phyloP scores from a whole-genome alignment of 495 filamentous ascomycete genomes.

The Penicillium manginii region DNA sequence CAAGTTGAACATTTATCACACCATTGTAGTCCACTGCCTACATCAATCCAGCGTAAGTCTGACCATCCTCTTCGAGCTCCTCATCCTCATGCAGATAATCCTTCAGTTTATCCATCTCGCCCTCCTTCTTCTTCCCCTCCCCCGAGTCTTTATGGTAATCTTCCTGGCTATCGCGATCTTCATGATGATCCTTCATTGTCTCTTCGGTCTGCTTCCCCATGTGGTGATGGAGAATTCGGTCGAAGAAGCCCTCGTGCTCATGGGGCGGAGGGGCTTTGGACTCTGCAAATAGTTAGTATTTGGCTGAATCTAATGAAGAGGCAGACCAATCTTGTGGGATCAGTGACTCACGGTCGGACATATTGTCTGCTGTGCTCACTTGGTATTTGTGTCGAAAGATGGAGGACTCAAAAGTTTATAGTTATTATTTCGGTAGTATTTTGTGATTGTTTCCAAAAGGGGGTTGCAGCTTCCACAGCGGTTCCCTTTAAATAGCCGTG shows the following conservation, averaged over 20 bases:
- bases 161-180: constrained; percentile 2
- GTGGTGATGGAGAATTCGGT: constrained; percentile 19
- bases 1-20: no score
- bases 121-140: constrained; percentile 10
- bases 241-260: constrained; percentile 22
- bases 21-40: neutral
- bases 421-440: neutral
- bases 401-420: neutral
- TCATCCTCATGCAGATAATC: constrained; percentile 15
- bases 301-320: neutral
- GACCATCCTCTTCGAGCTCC: constrained; percentile 15
- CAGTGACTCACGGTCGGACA: constrained; percentile 17
- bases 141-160: neutral
- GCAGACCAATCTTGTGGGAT: constrained; percentile 6
- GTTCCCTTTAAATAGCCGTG: constrained; percentile 5
- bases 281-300: constrained; percentile 9
- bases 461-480: neutral
- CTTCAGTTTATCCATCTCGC: constrained; percentile 20
- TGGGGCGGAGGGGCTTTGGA: constrained; percentile 3
- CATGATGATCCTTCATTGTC: constrained; percentile 7
- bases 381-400: neutral
- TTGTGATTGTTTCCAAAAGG: neutral
- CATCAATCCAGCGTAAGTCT: constrained; percentile 16
- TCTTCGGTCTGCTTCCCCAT: constrained; percentile 10
- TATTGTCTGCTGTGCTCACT: neutral